phyloP scores from a whole-genome alignment of 2,329 filamentous ascomycete species.

The Aspergillus sp. region DNA sequence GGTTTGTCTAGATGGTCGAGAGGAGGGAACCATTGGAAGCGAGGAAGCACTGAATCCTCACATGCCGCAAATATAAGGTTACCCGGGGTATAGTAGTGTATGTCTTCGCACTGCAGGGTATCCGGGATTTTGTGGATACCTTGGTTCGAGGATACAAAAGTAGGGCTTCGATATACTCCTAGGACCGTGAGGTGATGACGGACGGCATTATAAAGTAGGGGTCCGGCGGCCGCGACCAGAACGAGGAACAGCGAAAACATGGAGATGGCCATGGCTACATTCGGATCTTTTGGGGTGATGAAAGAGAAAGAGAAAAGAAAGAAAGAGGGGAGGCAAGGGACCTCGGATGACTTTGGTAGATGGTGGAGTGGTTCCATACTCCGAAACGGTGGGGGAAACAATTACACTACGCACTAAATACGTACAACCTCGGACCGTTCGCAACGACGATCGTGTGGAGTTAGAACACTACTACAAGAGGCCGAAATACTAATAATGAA shows the following conservation, averaged over 20 bases:
- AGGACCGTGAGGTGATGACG: slow-evolving; percentile 17
- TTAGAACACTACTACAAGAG: background rate
- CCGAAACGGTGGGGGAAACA: background rate
- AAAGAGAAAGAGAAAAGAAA: background rate
- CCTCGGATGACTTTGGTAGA: background rate
- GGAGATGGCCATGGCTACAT: background rate
- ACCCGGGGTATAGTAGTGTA: slow-evolving; percentile 55
- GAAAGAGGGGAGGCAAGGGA: background rate
- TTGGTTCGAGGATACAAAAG: background rate
- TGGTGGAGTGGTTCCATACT: background rate
- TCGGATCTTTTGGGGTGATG: background rate
- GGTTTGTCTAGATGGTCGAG: slow-evolving; percentile 45
- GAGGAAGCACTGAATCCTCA: slow-evolving; percentile 43
- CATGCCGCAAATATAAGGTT: slow-evolving; percentile 58
- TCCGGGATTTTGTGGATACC: slow-evolving; percentile 47
- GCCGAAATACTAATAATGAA: background rate
- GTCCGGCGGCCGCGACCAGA: slow-evolving; percentile 19
- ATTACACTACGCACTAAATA: background rate
- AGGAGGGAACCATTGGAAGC: slow-evolving; percentile 56
- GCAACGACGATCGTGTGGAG: background rate
- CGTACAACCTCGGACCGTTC: background rate
- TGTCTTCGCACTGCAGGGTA: slow-evolving; percentile 59
- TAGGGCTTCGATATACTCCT: slow-evolving; percentile 20
- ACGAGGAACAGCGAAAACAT: background rate
- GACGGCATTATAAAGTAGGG: background rate